Base-by-base conservation (phyloP, 495 filamentous ascomycete genomes). In the Penicillium paxilli region DNA sequence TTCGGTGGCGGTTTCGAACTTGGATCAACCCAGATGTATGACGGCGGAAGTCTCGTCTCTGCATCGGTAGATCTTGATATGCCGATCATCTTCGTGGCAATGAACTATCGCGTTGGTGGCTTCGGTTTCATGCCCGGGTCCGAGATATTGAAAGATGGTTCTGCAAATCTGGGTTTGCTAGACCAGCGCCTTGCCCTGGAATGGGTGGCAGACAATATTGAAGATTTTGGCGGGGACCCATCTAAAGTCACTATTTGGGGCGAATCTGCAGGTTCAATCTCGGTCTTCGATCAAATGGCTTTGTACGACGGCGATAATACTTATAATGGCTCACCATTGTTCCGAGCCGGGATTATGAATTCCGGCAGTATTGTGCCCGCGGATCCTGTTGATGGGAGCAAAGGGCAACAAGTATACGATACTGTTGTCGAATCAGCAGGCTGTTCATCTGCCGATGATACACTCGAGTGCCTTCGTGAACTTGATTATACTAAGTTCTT, bases 41-140 rank as follows among this genome's bases (percentile, higher is more conserved):
- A 90, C 59, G 86, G 75, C 4, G 64, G 76, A 1, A 65, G 64
- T 6, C 58, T 89, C 7, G 71, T 90, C 0, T 47, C 61, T 1
- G 74, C 74, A 28, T 85, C 83, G 3, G 68, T 86, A 8, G 37
- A 55, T 10, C 61, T 82, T 52, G 75, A 76, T 5, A 84, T 89
- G 71, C 85, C 85, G 0, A 78, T 92, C 44, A 68, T 92, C 10
- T 78, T 89, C 38, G 83, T 93, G 4, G 84, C 83, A 41, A 85
- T 92, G 67, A 92, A 89, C 66, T 91, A 91, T 61, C 84, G 89
- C 4, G 82, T 91, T 10, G 87, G 88, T 0, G 75, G 86, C 0
- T 88, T 84, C 63, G 89, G 89, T 0, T 91, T 91, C 57, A 66
- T 92, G 10, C 85, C 88, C 0, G 83, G 86, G 10, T 80, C 81